Evolutionary conservation across 352 stramenopile genomes (phyloP), one percentile per base, ranked within the genome.

Genomic region (Phytophthora megakarya): DNA sequence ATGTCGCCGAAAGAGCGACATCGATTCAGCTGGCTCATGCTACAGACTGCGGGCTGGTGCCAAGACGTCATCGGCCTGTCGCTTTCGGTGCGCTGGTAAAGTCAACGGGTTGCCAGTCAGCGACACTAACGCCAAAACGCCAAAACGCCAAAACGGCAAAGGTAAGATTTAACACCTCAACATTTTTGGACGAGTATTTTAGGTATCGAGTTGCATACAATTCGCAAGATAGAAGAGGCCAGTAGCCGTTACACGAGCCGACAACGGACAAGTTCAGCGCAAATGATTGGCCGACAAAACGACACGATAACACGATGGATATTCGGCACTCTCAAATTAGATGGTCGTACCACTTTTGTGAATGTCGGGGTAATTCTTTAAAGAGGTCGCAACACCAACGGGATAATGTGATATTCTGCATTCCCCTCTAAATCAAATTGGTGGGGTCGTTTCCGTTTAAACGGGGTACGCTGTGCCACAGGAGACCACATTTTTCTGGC

Each of bases 31-130:
- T n/a, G n/a, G n/a, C n/a, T n/a, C n/a, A n/a, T n/a, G n/a, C n/a
- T n/a, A n/a, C n/a, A n/a, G n/a, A n/a, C n/a, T n/a, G n/a, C n/a
- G n/a, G n/a, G n/a, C n/a, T n/a, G n/a, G n/a, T n/a, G n/a, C n/a
- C n/a, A n/a, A 28, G 35, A 28, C 62, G 62, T 22, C 55, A 56
- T 19, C 2, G 35, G 61, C 54, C 54, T 66, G 54, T 70, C 55
- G 38, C 46, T 69, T 46, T 59, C 54, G 46, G 55, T 64, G 44
- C 26, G 46, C 26, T 53, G 28, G 33, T 10, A 46, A 39, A 21
- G 18, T 16, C 59, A 62, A 65, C 54, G 61, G 61, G 42, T 13
- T 56, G n/a, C n/a, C 15, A 33, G 19, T 39, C 35, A 39, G 19
- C 19, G 35, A 16, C 21, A 30, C 56, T 35, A 63, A 64, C 37